These are phyloP conservation scores for Corchorus olitorius DNA, from an alignment of 345 rosid genomes.

Conservation along the genomic window DNA sequence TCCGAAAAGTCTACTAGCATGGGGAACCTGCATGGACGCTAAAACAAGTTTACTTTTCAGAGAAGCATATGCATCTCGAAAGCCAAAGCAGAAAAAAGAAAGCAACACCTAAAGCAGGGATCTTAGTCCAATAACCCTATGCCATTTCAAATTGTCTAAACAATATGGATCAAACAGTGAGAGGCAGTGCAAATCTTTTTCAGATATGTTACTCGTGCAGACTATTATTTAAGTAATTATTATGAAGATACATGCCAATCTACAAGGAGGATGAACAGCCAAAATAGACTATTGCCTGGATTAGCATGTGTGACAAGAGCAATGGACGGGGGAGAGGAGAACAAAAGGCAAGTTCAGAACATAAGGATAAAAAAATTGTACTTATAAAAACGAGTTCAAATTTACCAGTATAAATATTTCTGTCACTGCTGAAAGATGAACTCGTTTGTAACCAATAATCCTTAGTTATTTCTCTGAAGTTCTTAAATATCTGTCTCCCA, in stretches of 20 bases:
- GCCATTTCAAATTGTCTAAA: not conserved
- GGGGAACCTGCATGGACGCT: conserved; percentile 77
- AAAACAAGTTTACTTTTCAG: conserved; percentile 69
- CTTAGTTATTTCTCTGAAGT: conserved; percentile 74
- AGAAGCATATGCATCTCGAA: conserved; percentile 22
- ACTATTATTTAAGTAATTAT: not conserved
- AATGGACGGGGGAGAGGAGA: not conserved
- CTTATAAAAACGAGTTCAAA: conserved; percentile 22
- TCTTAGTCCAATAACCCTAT: not conserved
- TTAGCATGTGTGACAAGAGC: not conserved
- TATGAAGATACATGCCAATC: not conserved
- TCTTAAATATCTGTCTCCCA: conserved; percentile 75
- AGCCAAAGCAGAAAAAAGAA: conserved; percentile 9
- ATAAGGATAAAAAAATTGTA: conserved; percentile 9
- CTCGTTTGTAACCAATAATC: conserved; percentile 65
- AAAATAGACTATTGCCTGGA: not conserved
- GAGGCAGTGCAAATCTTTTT: not conserved
- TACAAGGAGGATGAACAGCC: not conserved
- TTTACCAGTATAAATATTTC: conserved; percentile 58
- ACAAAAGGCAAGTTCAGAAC: not conserved
- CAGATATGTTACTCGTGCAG: not conserved
- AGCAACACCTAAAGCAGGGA: not conserved
- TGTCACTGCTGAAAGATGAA: conserved; percentile 35
- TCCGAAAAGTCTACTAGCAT: conserved; percentile 43
- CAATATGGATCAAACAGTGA: not conserved